A percentile compares a stretch with the other conserved stretches of the same genome.
Evolutionary conservation across 2,329 filamentous ascomycete genomes (phyloP).

Genomic region (Aspergillus pseudoterreus): DNA sequence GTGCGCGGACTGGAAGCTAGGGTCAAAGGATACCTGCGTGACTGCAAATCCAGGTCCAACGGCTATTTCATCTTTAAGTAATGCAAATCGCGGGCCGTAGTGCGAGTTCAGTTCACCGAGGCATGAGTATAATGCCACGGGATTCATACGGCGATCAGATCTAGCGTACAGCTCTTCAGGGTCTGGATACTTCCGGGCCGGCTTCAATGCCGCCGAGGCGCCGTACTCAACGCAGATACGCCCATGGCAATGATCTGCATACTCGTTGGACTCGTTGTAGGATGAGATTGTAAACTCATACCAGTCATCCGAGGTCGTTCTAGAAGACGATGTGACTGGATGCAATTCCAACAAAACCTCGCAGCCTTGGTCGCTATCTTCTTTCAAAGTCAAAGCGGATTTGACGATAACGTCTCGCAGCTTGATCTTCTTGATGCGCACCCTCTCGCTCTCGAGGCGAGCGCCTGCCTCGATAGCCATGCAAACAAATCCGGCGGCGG

Average conservation of each 20-base stretch:
- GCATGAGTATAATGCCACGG: not conserved
- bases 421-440: not conserved
- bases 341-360: not conserved
- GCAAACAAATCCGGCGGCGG: not conserved
- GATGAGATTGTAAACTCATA: not conserved
- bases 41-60: not conserved
- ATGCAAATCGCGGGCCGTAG: not conserved
- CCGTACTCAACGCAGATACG: not conserved
- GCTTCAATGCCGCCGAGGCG: not conserved
- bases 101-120: not conserved
- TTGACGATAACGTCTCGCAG: not conserved
- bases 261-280: not conserved
- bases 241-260: not conserved
- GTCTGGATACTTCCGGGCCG: not conserved
- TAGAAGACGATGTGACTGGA: not conserved
- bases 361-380: not conserved
- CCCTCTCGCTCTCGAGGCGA: not conserved
- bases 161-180: not conserved
- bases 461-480: constrained; percentile 3
- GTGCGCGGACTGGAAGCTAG: not conserved
- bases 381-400: not conserved
- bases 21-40: not conserved
- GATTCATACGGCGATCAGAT: not conserved
- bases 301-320: not conserved
- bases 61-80: not conserved